Base-by-base conservation (phyloP, 176 grass and related monocot genomes). In the Aegilops sharonensis region DNA sequence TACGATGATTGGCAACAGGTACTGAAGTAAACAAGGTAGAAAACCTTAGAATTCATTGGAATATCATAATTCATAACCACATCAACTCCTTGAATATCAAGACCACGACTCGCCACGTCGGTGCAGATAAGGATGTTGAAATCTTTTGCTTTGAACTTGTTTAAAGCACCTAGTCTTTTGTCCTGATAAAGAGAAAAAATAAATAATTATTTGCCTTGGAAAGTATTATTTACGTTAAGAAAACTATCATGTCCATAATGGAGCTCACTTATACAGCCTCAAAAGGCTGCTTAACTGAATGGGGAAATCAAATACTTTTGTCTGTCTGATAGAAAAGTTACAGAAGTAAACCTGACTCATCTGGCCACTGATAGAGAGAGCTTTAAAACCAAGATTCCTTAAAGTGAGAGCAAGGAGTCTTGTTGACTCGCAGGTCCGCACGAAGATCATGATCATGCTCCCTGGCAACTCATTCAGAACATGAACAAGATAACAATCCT, bases 401-500 rank as follows among this genome's bases (percentile, higher is more conserved):
- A 94, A 85, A 75, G 87, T 84, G 7, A 92, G 79, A 79, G 97
- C 83, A 59, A 98, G 88, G 14, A 96, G 79, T 56, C 92, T 92
- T 81, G 94, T 95, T n/a, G 94, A 85, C 59, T 96, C 97, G 78
- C 94, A 96, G n/a, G 94, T 98, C 62, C 94, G 82, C 25, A 95
- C 93, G 86, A 98, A 98, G 68, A 96, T 86, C 97, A 98, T 96
- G 52, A 91, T 69, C 80, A 90, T 94, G 65, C 88, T 92, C 5
- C 83, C 90, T 23, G 59, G 81, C 89, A 86, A 91, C 90, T 95
- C 92, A 71, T 81, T 94, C 84, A 98, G 78, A 88, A 92, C 87
- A 83, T 94, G 91, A 57, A 98, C 82, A 61, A 98, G 94, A 88
- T 98, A 98, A 12, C 94, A 92, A 86, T 98, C 97, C 97, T 98